A percentile compares a stretch with the other conserved stretches of the same genome.
Evolutionary conservation across 306 rosid genomes (phyloP).

Genomic region (Astragalus glycyphyllos): DNA sequence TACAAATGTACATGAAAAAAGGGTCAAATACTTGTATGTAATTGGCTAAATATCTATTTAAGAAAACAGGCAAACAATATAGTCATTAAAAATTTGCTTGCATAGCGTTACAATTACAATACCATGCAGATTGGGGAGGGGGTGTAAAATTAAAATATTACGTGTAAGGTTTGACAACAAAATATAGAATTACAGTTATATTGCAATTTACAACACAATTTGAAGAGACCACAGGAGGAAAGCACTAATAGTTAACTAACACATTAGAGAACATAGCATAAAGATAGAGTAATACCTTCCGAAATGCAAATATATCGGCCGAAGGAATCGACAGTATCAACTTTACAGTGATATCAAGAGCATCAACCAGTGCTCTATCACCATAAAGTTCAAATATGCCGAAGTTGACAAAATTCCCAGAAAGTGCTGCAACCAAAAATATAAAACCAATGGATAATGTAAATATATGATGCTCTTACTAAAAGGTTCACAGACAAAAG

Average conservation of each 20-base stretch:
- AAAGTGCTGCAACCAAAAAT: conserved; percentile 61
- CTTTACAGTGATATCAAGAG: conserved; percentile 73
- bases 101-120: background rate
- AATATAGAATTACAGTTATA: background rate
- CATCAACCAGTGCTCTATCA: conserved; percentile 84
- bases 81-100: background rate
- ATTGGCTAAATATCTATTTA: background rate
- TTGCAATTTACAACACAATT: conserved; percentile 3
- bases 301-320: conserved; percentile 83
- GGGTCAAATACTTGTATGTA: background rate
- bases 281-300: conserved; percentile 63
- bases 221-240: conserved; percentile 12
- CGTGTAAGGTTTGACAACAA: background rate
- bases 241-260: conserved; percentile 22
- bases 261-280: conserved; percentile 5
- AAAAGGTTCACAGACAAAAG: background rate
- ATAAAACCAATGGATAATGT: conserved; percentile 18
- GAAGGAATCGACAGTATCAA: conserved; percentile 78
- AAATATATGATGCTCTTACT: conserved; percentile 12
- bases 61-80: background rate
- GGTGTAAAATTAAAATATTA: conserved; percentile 11
- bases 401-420: conserved; percentile 91
- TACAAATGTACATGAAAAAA: conserved; percentile 9
- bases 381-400: conserved; percentile 95
- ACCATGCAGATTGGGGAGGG: background rate